Evolutionary conservation across 805 yeast species (phyloP).

Genomic region (Yamadazyma kitorensis): DNA sequence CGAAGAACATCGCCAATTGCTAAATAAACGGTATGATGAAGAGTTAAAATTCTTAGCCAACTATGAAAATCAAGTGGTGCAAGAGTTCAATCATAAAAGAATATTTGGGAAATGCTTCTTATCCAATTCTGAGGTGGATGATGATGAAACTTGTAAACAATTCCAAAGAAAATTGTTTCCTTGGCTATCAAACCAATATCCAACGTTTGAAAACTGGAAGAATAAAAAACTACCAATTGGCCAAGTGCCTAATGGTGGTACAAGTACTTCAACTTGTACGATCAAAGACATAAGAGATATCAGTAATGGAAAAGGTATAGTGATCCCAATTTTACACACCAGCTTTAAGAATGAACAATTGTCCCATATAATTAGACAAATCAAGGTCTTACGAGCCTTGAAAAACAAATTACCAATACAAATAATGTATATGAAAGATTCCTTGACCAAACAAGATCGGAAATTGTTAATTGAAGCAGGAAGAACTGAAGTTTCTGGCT

Average conservation of each 20-base stretch:
- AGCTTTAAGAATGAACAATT: conserved; percentile 15
- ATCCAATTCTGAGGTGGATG: not conserved
- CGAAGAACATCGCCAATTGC: conserved; percentile 11
- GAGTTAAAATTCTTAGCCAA: conserved; percentile 7
- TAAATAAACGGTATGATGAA: conserved; percentile 11
- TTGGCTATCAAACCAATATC: conserved; percentile 26
- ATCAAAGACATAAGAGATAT: conserved; percentile 9
- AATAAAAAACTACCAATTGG: conserved; percentile 3
- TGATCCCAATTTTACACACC: conserved; percentile 24
- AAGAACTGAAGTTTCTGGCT: conserved; percentile 13
- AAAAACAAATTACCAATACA: conserved; percentile 30
- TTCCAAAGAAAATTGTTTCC: conserved; percentile 22
- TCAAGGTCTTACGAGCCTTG: conserved; percentile 24
- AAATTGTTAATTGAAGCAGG: conserved; percentile 13
- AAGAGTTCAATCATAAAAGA: conserved; percentile 20
- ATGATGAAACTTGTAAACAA: conserved; percentile 11
- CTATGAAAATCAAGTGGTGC: conserved; percentile 17
- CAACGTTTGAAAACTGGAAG: conserved; percentile 19
- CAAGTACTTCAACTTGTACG: conserved; percentile 12
- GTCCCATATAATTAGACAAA: conserved; percentile 17
- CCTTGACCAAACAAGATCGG: conserved; percentile 11
- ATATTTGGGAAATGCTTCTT: conserved; percentile 27
- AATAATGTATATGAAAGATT: conserved; percentile 17
- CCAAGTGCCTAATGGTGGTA: not conserved
- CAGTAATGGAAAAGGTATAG: conserved; percentile 29